Conservation (phyloP, 2,329 filamentous ascomycete species). For the Fusarium ramigenum region DNA sequence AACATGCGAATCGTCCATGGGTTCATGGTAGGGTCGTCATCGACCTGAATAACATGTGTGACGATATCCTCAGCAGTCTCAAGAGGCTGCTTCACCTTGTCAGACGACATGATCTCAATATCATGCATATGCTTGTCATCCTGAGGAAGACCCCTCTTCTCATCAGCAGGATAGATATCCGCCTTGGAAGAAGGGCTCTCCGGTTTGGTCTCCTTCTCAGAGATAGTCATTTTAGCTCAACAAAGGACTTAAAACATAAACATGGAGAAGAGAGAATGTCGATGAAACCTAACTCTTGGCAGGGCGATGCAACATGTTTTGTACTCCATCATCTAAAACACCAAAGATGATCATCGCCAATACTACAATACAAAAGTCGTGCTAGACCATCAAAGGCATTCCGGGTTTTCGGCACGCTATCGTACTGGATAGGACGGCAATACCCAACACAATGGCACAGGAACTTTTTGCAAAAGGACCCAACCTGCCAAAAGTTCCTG, state of each 20-base stretch:
- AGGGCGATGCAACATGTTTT: neutral
- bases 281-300: neutral
- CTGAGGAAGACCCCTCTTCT: conserved; percentile 1
- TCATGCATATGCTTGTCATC: conserved; percentile 5
- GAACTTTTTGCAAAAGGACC: conserved; percentile 12
- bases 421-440: conserved; percentile 8
- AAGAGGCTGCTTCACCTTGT: neutral
- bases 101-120: conserved; percentile 6
- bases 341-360: neutral
- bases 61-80: conserved; percentile 34
- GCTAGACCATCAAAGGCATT: neutral
- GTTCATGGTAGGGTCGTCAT: conserved; percentile 35
- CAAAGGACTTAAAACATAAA: neutral
- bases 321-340: neutral
- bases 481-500: conserved; percentile 16
- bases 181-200: neutral
- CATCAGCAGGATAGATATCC: conserved; percentile 8
- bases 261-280: neutral
- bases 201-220: neutral
- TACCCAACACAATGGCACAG: neutral
- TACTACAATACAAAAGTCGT: neutral
- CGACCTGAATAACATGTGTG: conserved; percentile 39
- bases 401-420: conserved; percentile 22
- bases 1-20: conserved; percentile 41
- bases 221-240: neutral